phyloP scores from a whole-genome alignment of 176 grass and related monocot genomes.

The Carex parvula region DNA sequence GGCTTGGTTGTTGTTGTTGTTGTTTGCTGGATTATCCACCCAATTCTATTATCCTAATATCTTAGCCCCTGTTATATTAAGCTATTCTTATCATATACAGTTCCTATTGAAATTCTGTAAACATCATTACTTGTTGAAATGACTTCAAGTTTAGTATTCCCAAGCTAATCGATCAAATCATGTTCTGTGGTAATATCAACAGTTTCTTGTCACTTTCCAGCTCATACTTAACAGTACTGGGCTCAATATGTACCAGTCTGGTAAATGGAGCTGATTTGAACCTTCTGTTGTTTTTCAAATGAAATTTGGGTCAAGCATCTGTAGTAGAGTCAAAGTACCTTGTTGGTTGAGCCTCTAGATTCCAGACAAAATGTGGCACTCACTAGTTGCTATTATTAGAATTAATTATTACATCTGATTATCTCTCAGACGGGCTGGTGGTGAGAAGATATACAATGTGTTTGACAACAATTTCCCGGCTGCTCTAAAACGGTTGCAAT shows the following conservation, averaged over 20 bases:
- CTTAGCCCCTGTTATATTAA: neutral
- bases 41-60: neutral
- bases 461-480: conserved; percentile 95
- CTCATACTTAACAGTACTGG: neutral
- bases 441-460: conserved; percentile 95
- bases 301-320: neutral
- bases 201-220: neutral
- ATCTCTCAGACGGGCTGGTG: conserved; percentile 67
- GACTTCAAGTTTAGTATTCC: neutral
- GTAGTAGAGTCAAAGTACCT: neutral
- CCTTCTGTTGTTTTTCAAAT: neutral
- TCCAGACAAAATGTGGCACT: neutral
- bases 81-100: neutral
- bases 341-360: neutral
- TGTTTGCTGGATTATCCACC: neutral
- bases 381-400: neutral
- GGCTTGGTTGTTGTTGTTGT: no score
- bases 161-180: neutral
- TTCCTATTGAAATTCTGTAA: neutral
- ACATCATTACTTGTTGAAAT: neutral
- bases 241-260: neutral
- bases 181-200: neutral
- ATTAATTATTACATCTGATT: conserved; percentile 7
- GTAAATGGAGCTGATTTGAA: neutral
- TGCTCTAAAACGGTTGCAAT: conserved; percentile 90